Evolutionary conservation across 176 grass and related monocot species (phyloP), one percentile per base, ranked within the genome.

Genomic region (Aechmea fasciata): DNA sequence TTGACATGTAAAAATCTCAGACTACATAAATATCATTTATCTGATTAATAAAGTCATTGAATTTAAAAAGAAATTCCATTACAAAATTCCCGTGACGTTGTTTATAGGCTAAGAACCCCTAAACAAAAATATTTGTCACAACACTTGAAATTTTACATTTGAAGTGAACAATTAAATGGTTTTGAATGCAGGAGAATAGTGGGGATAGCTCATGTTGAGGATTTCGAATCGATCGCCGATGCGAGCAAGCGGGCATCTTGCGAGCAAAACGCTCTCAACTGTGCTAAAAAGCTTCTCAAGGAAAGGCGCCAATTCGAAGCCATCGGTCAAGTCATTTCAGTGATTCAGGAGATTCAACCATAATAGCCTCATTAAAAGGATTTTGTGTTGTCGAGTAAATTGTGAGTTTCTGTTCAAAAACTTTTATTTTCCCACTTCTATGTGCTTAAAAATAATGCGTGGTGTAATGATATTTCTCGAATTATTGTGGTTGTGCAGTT

Each of bases 161-260:
- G 33, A 7, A 41, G 33, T 41, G 33, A 41, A 41, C 33, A 41
- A 41, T 41, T 41, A 41, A 11, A 23, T 17, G 69, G 33, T 47
- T 79, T 11, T 0, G 1, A 53, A 11, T 80, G 26, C 70, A 97
- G 94, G 87, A 82, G 89, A 81, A 93, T 99, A 66, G 75, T 99
- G 29, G 94, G 94, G 70, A 87, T 93, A 6, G 94, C 87, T 48
- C 94, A 99, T 28, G 87, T 93, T 0, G 89, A 99, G 72, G 89
- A 93, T 85, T 83, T 93, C 3, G 94, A 90, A 51, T 85, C 94
- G 24, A 93, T 99, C 63, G 50, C 79, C 53, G 89, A 99, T 66
- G 50, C 63, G 4, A 71, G 72, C 72, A 85, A 52, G 69, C 81
- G 94, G 80, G 94, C 94, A 67, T 72, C 11, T 0, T 93, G 94